A percentile compares a stretch with the other conserved stretches of the same genome.
These are phyloP conservation scores for Panellus pusillus DNA, from an alignment of 768 basidiomycete genomes.

Conservation along the genomic window DNA sequence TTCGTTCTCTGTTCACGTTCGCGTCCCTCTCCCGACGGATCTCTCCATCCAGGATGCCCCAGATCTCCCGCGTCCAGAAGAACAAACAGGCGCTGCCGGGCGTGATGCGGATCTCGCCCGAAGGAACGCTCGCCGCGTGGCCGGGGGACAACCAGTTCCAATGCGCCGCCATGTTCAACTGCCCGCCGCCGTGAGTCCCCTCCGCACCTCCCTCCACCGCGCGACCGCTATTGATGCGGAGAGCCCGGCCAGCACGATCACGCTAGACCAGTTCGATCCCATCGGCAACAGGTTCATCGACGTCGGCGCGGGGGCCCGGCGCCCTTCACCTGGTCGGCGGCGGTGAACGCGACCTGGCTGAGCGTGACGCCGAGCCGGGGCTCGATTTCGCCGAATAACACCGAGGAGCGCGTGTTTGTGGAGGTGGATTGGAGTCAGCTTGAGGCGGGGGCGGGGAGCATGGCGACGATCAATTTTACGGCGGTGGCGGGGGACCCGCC, in stretches of 20 bases:
- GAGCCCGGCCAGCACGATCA: not conserved
- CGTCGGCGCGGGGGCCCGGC: conserved; percentile 60
- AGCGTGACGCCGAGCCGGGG: conserved; percentile 47
- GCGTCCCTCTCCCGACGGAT: not conserved
- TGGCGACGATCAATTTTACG: conserved; percentile 45
- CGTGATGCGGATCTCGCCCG: conserved; percentile 63
- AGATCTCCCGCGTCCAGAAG: conserved; percentile 49
- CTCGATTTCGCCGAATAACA: conserved; percentile 43
- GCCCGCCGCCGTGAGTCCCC: conserved; percentile 32
- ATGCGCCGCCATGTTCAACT: conserved; percentile 45
- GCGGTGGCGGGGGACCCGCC: conserved; percentile 44
- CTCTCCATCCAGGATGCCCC: conserved; percentile 44
- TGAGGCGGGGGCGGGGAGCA: conserved; percentile 34
- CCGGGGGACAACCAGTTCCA: conserved; percentile 67
- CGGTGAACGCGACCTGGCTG: conserved; percentile 54
- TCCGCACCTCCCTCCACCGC: too few species aligned
- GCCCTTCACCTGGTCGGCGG: conserved; percentile 55
- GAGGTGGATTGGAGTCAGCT: conserved; percentile 62
- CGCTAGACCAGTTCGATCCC: conserved; percentile 52
- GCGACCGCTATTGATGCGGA: too few species aligned
- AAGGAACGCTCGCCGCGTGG: conserved; percentile 64
- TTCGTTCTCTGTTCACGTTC: conserved; percentile 24
- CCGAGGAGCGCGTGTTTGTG: conserved; percentile 55
- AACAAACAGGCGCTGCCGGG: conserved; percentile 60
- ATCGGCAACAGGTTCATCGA: conserved; percentile 58